Evolutionary conservation across 768 basidiomycete genomes (phyloP).

Genomic region (Amanita brunnescens): DNA sequence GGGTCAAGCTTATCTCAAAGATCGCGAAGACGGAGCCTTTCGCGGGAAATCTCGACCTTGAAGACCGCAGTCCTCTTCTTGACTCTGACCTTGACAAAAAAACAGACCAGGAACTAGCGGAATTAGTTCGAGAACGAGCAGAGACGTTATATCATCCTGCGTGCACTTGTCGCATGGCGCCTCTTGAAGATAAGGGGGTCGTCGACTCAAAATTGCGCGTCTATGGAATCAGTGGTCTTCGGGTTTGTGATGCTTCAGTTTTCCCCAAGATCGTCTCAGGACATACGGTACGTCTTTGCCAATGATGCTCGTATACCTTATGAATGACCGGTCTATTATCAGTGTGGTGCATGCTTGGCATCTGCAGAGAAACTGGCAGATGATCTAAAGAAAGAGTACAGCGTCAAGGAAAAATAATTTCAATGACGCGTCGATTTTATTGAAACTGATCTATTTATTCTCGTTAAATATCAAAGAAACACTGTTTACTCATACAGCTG

Average conservation of each 20-base stretch:
- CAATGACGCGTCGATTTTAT: not conserved
- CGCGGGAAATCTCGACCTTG: constrained; percentile 21
- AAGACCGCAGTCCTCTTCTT: constrained; percentile 22
- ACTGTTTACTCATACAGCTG: not conserved
- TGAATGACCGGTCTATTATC: not conserved
- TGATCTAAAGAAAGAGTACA: constrained; percentile 19
- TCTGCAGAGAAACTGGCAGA: constrained; percentile 26
- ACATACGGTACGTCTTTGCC: constrained; percentile 23
- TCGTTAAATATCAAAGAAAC: not conserved
- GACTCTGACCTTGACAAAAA: constrained; percentile 26
- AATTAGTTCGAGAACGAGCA: constrained; percentile 29
- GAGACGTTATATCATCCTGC: constrained; percentile 40
- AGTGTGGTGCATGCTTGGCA: constrained; percentile 24
- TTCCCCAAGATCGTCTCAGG: constrained; percentile 33
- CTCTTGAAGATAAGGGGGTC: constrained; percentile 30
- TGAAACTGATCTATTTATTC: not conserved
- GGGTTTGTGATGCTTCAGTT: constrained; percentile 34
- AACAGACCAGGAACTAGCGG: constrained; percentile 29
- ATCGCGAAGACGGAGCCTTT: constrained; percentile 29
- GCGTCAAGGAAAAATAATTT: too few species aligned
- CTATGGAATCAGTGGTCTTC: constrained; percentile 32
- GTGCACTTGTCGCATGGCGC: constrained; percentile 38
- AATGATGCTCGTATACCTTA: not conserved
- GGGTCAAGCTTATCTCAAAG: constrained; percentile 25
- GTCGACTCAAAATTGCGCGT: constrained; percentile 35